Evolutionary conservation across 306 rosid genomes (phyloP).

Genomic region (Castanea sativa): DNA sequence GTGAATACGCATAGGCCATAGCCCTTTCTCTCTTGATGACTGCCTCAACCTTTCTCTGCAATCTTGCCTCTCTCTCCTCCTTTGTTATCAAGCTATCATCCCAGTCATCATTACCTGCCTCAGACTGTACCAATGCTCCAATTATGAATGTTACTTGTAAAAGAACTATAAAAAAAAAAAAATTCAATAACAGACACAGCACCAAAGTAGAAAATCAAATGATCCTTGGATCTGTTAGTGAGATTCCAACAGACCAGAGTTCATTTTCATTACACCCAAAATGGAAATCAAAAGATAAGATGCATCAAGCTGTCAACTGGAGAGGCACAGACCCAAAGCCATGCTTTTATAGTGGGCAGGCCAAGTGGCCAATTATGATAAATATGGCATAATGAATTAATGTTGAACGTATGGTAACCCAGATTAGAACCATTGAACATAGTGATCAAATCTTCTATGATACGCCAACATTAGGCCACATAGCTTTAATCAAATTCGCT

Average conservation of each 20-base stretch:
- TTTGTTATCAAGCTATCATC: slow-evolving; percentile 87
- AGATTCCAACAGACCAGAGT: neutral
- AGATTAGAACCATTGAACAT: neutral
- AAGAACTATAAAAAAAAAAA: neutral
- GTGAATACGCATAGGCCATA: slow-evolving; percentile 95
- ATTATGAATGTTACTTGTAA: slow-evolving; percentile 15
- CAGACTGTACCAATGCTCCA: slow-evolving; percentile 50
- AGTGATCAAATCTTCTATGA: too few species aligned
- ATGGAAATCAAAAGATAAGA: neutral
- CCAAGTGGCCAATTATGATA: neutral
- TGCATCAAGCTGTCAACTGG: neutral
- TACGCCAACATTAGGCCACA: too few species aligned
- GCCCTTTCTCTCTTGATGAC: slow-evolving; percentile 88
- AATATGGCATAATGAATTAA: neutral
- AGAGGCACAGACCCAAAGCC: neutral
- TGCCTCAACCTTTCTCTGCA: slow-evolving; percentile 91
- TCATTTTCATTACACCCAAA: neutral
- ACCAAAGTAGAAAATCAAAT: neutral
- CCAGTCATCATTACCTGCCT: slow-evolving; percentile 84
- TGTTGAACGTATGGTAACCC: neutral
- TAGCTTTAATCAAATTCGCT: neutral
- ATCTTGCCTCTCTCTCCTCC: slow-evolving; percentile 81
- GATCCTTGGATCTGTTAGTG: neutral
- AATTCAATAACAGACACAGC: neutral
- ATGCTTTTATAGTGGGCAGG: neutral